These are phyloP conservation scores for Porcisia hertigi DNA, from an alignment of 208 protist species.

Conservation along the genomic window DNA sequence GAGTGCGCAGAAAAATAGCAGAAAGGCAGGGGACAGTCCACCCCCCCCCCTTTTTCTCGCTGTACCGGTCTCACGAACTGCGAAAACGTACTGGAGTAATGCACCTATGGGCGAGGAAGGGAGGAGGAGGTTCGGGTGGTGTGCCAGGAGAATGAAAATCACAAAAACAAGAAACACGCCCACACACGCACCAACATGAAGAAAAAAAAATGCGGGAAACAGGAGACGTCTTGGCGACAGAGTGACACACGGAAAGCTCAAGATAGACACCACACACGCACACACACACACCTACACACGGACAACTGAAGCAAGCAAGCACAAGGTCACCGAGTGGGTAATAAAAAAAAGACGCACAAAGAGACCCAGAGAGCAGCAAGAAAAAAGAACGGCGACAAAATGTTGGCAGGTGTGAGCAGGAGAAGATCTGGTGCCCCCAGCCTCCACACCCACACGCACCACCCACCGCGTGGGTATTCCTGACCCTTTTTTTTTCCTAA, in stretches of 20 bases:
- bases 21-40: too few relatives aligned
- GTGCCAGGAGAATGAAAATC: background rate
- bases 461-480: too few relatives aligned
- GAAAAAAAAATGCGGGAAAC: background rate
- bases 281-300: background rate
- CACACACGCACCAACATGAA: background rate
- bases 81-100: too few relatives aligned
- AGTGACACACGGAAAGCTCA: background rate
- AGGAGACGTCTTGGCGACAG: background rate
- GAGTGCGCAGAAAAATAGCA: too few relatives aligned
- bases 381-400: background rate
- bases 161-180: background rate
- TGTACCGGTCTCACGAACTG: too few relatives aligned
- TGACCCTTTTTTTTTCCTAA: too few relatives aligned
- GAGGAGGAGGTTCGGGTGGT: background rate
- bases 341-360: background rate
- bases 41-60: too few relatives aligned
- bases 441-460: background rate
- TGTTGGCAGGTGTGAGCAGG: background rate
- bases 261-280: background rate
- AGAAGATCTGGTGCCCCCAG: background rate
- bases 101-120: background rate
- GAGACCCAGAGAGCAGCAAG: background rate
- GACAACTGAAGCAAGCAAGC: constrained; percentile 7
- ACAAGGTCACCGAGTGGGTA: background rate